Percentiles rank a stretch among this genome's conserved stretches.
These are phyloP conservation scores for Lichtheimia corymbifera DNA, from an alignment of 371 early-diverging fungal species.

Conservation along the genomic window DNA sequence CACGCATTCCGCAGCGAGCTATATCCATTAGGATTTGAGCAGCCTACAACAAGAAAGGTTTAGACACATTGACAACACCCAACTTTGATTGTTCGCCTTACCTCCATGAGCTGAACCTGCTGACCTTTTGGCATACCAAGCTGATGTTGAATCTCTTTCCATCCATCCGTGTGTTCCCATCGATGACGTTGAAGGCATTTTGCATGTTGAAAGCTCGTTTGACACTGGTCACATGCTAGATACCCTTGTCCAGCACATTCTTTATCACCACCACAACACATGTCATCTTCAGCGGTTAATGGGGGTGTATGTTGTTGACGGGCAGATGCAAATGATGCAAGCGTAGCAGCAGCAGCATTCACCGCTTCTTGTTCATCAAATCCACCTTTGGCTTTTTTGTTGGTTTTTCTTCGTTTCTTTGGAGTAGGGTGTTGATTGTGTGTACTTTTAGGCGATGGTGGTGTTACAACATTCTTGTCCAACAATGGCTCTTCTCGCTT, in stretches of 20 bases:
- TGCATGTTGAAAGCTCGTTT: constrained; percentile 29
- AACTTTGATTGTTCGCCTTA: constrained; percentile 15
- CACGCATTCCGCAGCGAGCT: constrained; percentile 48
- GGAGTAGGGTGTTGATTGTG: background rate
- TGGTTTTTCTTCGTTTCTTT: too few species aligned
- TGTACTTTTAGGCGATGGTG: background rate
- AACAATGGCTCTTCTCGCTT: too few species aligned
- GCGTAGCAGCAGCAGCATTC: constrained; percentile 44
- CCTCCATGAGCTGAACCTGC: constrained; percentile 50
- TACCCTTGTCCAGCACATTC: constrained; percentile 34
- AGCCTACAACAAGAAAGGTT: constrained; percentile 27
- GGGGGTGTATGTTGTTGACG: background rate
- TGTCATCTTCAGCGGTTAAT: constrained; percentile 6
- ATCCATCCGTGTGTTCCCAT: constrained; percentile 38
- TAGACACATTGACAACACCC: background rate
- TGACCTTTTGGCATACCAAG: constrained; percentile 39
- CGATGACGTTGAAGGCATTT: constrained; percentile 42
- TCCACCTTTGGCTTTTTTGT: too few species aligned
- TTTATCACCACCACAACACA: constrained; percentile 22
- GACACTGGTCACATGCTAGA: constrained; percentile 38
- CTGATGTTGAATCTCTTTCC: constrained; percentile 22
- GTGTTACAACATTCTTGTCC: too few species aligned
- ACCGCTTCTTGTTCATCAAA: constrained; percentile 30
- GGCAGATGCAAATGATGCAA: constrained; percentile 42
- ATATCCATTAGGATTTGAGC: constrained; percentile 57